phyloP scores from a whole-genome alignment of 176 grass and related monocot genomes.

The Alopecurus myosuroides region DNA sequence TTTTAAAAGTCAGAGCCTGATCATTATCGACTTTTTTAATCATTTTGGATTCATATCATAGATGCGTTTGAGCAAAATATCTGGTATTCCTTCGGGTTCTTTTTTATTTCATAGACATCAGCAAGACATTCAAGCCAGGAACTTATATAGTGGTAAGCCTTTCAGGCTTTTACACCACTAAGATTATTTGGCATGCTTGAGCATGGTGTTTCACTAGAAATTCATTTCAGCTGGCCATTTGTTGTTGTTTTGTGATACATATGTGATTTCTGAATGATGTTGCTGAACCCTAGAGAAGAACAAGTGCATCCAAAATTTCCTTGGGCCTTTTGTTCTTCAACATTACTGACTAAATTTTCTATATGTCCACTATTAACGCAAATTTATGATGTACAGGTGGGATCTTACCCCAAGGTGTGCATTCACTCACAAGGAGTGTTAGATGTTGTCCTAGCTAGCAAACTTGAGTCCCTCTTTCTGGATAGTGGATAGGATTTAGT shows the following conservation, averaged over 20 bases:
- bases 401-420: slow-evolving; percentile 78
- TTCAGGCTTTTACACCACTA: neutral
- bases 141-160: slow-evolving; percentile 83
- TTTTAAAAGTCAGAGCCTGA: neutral
- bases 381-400: slow-evolving; percentile 50
- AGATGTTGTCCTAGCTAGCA: too few species aligned
- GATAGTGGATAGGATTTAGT: too few species aligned
- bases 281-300: neutral
- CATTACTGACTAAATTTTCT: neutral
- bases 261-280: neutral
- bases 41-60: neutral
- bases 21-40: neutral
- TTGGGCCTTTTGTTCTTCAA: neutral
- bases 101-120: slow-evolving; percentile 91
- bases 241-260: neutral
- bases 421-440: too few species aligned
- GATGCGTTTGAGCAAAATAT: neutral
- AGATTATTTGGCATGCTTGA: neutral
- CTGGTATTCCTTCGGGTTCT: slow-evolving; percentile 50
- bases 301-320: neutral
- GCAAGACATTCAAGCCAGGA: slow-evolving; percentile 80
- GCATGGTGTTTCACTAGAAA: neutral
- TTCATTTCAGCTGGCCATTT: neutral
- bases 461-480: too few species aligned
- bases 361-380: neutral